A percentile compares a stretch with the other conserved stretches of the same genome.
Evolutionary conservation across 805 yeast genomes (phyloP).

Genomic region (Starmerella riodocensis): DNA sequence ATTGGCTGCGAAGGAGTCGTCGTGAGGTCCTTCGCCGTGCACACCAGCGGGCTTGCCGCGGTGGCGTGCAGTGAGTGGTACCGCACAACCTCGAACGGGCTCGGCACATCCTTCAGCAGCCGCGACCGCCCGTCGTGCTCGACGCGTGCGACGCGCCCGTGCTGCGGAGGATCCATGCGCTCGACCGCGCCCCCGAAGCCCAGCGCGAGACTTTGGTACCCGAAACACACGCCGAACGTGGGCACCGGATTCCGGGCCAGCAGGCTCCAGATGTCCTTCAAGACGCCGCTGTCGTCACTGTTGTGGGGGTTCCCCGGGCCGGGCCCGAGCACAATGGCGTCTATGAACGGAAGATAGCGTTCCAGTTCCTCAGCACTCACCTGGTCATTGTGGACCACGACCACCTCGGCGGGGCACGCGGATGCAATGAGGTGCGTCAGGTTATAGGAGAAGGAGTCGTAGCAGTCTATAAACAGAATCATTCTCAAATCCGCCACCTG

Average conservation of each 20-base stretch:
- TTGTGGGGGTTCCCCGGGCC: slow-evolving; percentile 87
- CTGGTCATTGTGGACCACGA: slow-evolving; percentile 53
- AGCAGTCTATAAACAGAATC: slow-evolving; percentile 73
- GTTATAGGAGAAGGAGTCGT: slow-evolving; percentile 89
- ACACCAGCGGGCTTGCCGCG: not conserved
- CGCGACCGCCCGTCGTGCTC: slow-evolving; percentile 24
- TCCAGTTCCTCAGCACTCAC: slow-evolving; percentile 29
- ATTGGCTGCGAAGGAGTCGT: slow-evolving; percentile 22
- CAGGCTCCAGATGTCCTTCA: slow-evolving; percentile 41
- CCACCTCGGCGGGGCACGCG: slow-evolving; percentile 35
- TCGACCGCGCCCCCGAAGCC: slow-evolving; percentile 45
- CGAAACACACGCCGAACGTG: slow-evolving; percentile 81
- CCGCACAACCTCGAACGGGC: slow-evolving; percentile 54
- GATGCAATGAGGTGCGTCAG: slow-evolving; percentile 47
- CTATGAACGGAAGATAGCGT: slow-evolving; percentile 39
- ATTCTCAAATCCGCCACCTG: no score
- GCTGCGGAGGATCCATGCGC: slow-evolving; percentile 49
- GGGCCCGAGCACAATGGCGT: slow-evolving; percentile 80
- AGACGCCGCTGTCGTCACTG: slow-evolving; percentile 56
- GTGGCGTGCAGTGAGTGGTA: slow-evolving; percentile 72
- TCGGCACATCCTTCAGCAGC: slow-evolving; percentile 34
- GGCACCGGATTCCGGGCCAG: slow-evolving; percentile 38
- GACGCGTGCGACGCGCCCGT: slow-evolving; percentile 68
- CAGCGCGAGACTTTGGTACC: slow-evolving; percentile 71
- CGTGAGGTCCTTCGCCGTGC: not conserved